Conservation (phyloP, 345 rosid species). For the Eucalyptus fibrosa region DNA sequence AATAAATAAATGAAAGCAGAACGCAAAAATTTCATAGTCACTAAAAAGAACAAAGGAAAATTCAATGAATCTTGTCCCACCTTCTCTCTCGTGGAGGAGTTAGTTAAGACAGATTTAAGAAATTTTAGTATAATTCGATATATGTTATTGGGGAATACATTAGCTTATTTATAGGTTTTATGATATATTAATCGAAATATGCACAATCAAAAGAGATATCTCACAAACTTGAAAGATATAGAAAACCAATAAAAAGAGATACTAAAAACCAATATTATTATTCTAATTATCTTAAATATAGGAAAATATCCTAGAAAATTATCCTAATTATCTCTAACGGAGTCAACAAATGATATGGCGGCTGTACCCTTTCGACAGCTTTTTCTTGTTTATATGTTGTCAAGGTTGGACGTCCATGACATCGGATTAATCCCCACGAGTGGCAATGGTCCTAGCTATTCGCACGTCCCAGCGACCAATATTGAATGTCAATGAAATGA, state of each 20-base stretch:
- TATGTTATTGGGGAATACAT: too few species aligned
- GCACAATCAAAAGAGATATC: too few species aligned
- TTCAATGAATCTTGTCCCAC: not conserved
- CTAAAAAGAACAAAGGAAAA: not conserved
- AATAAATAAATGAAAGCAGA: not conserved
- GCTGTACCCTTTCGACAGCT: not conserved
- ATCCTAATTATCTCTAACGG: too few species aligned
- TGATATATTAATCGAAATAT: too few species aligned
- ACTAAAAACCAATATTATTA: too few species aligned
- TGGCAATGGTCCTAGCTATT: not conserved
- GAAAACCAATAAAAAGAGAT: too few species aligned
- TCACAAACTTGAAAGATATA: too few species aligned
- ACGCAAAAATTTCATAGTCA: not conserved
- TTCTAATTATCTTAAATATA: too few species aligned
- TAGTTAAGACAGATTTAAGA: too few species aligned
- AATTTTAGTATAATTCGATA: too few species aligned
- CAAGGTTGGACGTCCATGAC: not conserved
- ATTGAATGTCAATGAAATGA: not conserved
- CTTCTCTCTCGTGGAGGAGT: not conserved
- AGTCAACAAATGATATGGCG: not conserved
- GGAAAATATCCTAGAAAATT: too few species aligned
- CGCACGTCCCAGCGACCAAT: not conserved
- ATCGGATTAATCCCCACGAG: not conserved
- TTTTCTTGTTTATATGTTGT: not conserved
- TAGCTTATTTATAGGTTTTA: too few species aligned